Evolutionary conservation across 2,329 filamentous ascomycete species (phyloP).

Genomic region (Orbilia quercus): DNA sequence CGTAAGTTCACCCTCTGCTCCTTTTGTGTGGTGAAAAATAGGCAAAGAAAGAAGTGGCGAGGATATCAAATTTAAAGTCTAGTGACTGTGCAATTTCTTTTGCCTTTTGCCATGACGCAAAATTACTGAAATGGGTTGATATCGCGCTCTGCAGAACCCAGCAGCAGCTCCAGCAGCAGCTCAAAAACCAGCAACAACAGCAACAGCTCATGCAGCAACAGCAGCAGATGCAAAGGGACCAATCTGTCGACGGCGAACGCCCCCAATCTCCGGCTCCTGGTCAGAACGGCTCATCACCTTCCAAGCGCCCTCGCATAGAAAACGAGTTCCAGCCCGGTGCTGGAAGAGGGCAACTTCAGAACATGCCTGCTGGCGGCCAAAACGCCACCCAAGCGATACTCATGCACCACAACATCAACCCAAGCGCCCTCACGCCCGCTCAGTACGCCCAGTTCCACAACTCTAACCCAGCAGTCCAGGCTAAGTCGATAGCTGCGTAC

Average conservation of each 20-base stretch:
- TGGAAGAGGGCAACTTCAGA: slow-evolving; percentile 52
- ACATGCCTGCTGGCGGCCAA: slow-evolving; percentile 53
- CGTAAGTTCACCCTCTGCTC: slow-evolving; percentile 45
- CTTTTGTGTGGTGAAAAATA: slow-evolving; percentile 37
- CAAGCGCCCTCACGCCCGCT: slow-evolving; percentile 76
- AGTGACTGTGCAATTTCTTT: slow-evolving; percentile 54
- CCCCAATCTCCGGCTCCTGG: slow-evolving; percentile 64
- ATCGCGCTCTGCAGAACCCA: slow-evolving; percentile 54
- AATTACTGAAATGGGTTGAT: slow-evolving; percentile 57
- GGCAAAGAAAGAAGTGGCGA: too few relatives aligned
- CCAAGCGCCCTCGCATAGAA: slow-evolving; percentile 59
- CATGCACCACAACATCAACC: slow-evolving; percentile 78
- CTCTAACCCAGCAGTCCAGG: slow-evolving; percentile 71
- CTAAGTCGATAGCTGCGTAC: slow-evolving; percentile 89
- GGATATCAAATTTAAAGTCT: too few relatives aligned
- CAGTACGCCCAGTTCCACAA: slow-evolving; percentile 75
- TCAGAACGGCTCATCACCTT: slow-evolving; percentile 60
- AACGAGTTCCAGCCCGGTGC: slow-evolving; percentile 51
- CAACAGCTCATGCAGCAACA: slow-evolving; percentile 75
- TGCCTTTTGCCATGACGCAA: slow-evolving; percentile 56
- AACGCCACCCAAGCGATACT: slow-evolving; percentile 65
- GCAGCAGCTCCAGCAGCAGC: slow-evolving; percentile 57
- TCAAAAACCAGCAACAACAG: slow-evolving; percentile 66
- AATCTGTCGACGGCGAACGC: slow-evolving; percentile 72
- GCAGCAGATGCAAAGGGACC: slow-evolving; percentile 71